Evolutionary conservation across 108 stramenopile genomes (phyloP), one percentile per base, ranked within the genome.

Genomic region (Craspedostauros australis): DNA sequence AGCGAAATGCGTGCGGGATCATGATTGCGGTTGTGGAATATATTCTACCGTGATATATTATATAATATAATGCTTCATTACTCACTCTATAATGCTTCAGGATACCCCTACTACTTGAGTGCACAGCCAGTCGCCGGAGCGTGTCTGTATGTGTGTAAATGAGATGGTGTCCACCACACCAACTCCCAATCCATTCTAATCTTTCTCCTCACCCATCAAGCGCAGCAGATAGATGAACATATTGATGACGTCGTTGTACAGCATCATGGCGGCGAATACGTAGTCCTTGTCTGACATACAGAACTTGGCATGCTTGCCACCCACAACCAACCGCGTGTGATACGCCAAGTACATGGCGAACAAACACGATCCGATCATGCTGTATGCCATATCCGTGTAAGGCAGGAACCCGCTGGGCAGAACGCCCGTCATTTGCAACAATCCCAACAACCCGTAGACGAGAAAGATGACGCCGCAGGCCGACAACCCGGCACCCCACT

Each of bases 221-320:
- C 83, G 54, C 46, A 97, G 54, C 21, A 94, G 57, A 54, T 92
- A 92, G 27, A 95, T 65, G 58, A 97, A 97, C 3, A 97, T 82
- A 56, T 94, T 94, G 46, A 95, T 73, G 52, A 97, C 81, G 57
- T 97, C 96, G 18, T 33, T 37, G 19, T 55, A 55, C 1, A 95
- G 46, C 15, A 72, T 67, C 76, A 95, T 93, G 15, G 91, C 89
- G 5, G 91, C 96, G 27, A 82, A 60, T 19, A 96, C 85, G 56
- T 94, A 95, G 46, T 98, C 95, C 43, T 95, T 84, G 46, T 87
- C 84, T 57, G 81, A 85, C 81, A 95, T 78, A 48, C 70, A 54
- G 62, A 86, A 89, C 60, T 91, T 91, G 50, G 73, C 33, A 58
- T 87, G 79, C 59, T 87, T 91, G 18, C 87, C 89, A 12, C 68